Conservation (phyloP, 306 rosid species). For the Lablab purpureus region DNA sequence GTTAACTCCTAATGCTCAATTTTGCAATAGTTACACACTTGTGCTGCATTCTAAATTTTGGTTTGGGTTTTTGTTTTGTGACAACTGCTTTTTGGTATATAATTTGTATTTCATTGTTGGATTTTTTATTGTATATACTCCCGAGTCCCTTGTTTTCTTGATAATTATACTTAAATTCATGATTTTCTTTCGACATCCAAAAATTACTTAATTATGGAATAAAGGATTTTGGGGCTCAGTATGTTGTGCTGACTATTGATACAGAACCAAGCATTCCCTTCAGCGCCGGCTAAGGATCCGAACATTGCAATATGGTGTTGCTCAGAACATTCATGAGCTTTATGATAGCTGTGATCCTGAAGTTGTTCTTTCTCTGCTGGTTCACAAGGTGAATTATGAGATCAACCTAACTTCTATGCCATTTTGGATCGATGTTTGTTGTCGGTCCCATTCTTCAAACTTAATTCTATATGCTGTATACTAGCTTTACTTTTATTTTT, state of each 20-base stretch:
- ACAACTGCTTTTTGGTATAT: constrained; percentile 19
- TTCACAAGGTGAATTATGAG: constrained; percentile 78
- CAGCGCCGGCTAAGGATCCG: constrained; percentile 87
- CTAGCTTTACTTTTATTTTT: not conserved
- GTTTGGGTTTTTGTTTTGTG: constrained; percentile 27
- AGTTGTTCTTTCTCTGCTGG: constrained; percentile 84
- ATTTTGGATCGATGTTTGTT: constrained; percentile 17
- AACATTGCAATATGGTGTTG: constrained; percentile 80
- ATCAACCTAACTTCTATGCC: constrained; percentile 32
- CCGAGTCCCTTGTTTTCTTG: constrained; percentile 24
- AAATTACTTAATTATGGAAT: constrained; percentile 41
- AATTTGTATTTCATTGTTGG: constrained; percentile 14
- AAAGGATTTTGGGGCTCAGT: constrained; percentile 41
- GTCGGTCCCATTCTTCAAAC: constrained; percentile 3
- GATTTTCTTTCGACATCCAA: constrained; percentile 33
- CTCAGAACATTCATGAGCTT: constrained; percentile 78
- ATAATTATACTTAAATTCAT: constrained; percentile 25
- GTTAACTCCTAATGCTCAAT: constrained; percentile 12
- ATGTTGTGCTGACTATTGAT: constrained; percentile 46
- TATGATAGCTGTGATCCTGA: constrained; percentile 93
- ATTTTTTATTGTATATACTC: constrained; percentile 18
- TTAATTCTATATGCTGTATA: constrained; percentile 9
- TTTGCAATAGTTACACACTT: not conserved
- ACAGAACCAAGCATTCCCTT: constrained; percentile 79
- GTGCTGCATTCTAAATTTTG: constrained; percentile 33